phyloP scores from a whole-genome alignment of 2,329 filamentous ascomycete genomes.

The Esteya vermicola region DNA sequence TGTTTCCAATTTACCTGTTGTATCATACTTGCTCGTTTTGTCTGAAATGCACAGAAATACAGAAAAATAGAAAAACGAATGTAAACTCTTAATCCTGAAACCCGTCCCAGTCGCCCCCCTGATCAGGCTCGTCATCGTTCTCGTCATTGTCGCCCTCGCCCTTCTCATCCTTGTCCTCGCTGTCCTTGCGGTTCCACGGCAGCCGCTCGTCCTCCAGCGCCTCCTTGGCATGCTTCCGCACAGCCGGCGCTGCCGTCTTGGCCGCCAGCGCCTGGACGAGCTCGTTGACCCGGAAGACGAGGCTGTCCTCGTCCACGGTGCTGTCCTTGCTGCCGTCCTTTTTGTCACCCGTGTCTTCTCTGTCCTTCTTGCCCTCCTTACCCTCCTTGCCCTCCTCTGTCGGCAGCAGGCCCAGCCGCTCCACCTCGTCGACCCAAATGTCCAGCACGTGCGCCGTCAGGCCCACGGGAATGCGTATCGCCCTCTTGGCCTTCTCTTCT shows the following conservation, averaged over 20 bases:
- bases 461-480: slow-evolving; percentile 56
- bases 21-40: too few species aligned
- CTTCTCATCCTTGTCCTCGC: background rate
- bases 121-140: slow-evolving; percentile 19
- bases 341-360: too few species aligned
- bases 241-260: slow-evolving; percentile 51
- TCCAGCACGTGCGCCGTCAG: slow-evolving; percentile 78
- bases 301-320: slow-evolving; percentile 18
- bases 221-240: slow-evolving; percentile 56
- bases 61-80: background rate
- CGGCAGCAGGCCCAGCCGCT: slow-evolving; percentile 20
- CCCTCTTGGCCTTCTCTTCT: slow-evolving; percentile 18
- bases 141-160: slow-evolving; percentile 10
- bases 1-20: too few species aligned
- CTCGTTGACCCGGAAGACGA: slow-evolving; percentile 37
- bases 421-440: slow-evolving; percentile 57
- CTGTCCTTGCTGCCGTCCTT: background rate
- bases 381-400: background rate
- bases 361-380: slow-evolving; percentile 10
- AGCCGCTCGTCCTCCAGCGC: slow-evolving; percentile 61
- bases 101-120: slow-evolving; percentile 53
- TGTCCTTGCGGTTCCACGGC: slow-evolving; percentile 37
- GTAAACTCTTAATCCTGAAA: slow-evolving; percentile 40
- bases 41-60: background rate
- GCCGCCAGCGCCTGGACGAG: slow-evolving; percentile 42